Evolutionary conservation across 2,329 filamentous ascomycete genomes (phyloP), one percentile per base, ranked within the genome.

Genomic region (Stemphylium vesicarium): DNA sequence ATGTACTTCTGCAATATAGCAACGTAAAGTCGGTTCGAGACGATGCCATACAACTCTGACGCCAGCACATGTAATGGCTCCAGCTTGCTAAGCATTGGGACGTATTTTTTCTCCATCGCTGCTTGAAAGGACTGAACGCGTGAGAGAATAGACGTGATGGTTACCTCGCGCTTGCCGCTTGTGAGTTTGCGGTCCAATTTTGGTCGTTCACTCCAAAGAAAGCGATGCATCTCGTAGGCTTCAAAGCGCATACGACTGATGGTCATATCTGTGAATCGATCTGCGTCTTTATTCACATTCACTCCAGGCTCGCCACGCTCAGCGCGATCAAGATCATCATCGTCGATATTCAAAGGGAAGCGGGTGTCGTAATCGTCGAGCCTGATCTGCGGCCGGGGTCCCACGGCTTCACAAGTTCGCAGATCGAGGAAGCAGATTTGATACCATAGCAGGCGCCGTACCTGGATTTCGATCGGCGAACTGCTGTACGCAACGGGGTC

Each of bases 391-490:
- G 88, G 88, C 20, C 86, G 82, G 8, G 89, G 89, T 0, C 89
- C 90, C 58, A 90, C 89, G 1, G 87, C 85, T 73, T 92, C 89
- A 65, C 86, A 90, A 0, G 89, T 91, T 35, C 88, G 82, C 52
- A 91, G 83, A 69, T 92, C 90, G 8, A 93, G 80, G 69, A 90
- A 90, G 72, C 88, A 91, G 16, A 93, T 80, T 65, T 92, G 89
- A 69, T 91, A 87, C 90, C 89, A 92, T 31, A 92, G 80, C 35
- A 92, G 77, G 4, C 89, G 84, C 11, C 89, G 84, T 3, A 91
- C 80, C 48, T 92, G 88, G 0, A 85, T 87, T 63, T 92, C 89
- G 2, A 91, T 76, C 0, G 89, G 82, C 2, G 81, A 84, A 52
- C 89, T 81, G 1, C 84, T 85, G 65, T 90, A 91, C 9, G 82